Evolutionary conservation across 2,329 filamentous ascomycete genomes (phyloP), one percentile per base, ranked within the genome.

Genomic region (Fusarium nygamai): DNA sequence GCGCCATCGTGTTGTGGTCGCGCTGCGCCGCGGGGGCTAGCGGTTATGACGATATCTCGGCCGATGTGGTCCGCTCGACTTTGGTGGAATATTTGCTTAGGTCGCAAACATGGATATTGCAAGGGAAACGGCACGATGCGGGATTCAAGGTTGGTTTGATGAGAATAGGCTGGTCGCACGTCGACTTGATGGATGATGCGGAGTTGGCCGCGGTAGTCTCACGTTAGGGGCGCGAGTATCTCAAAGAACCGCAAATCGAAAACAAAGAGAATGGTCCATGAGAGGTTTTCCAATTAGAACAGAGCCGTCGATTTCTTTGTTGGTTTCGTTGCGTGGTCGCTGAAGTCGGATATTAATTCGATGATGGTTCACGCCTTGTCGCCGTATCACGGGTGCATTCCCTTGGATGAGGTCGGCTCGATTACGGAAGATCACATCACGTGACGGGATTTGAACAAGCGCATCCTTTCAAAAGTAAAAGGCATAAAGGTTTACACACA

Each of bases 1-100:
- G 88, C 80, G 88, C 88, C 89, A 91, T 91, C 74, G 79, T 81
- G 79, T 70, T 57, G 72, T 70, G 72, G 62, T 79, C 75, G 74
- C 74, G 77, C 76, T 79, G 77, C 70, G 75, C 74, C 68, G 70
- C 61, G 63, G 64, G 74, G 69, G 47, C 67, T 74, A 73, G 69
- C 68, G 66, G 64, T 64, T 59, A 65, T 61, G 57, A 62, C 54
- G 62, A 48, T 72, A 69, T 64, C 53, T 58, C 65, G 43, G 59
- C 39, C 51, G 65, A 61, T 64, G 53, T n/a, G 62, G 62, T 78
- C 68, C 72, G 58, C 56, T 72, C 59, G 69, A 54, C 62, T 56
- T 67, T 60, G 59, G 38, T 65, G 34, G 46, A 48, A 43, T 56
- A n/a, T 48, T 50, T 38, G 54, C 41, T 75, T 50, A 78, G 47